These are phyloP conservation scores for Globisporangium rhizosaccharum DNA, from an alignment of 352 stramenopile species.

Conservation along the genomic window DNA sequence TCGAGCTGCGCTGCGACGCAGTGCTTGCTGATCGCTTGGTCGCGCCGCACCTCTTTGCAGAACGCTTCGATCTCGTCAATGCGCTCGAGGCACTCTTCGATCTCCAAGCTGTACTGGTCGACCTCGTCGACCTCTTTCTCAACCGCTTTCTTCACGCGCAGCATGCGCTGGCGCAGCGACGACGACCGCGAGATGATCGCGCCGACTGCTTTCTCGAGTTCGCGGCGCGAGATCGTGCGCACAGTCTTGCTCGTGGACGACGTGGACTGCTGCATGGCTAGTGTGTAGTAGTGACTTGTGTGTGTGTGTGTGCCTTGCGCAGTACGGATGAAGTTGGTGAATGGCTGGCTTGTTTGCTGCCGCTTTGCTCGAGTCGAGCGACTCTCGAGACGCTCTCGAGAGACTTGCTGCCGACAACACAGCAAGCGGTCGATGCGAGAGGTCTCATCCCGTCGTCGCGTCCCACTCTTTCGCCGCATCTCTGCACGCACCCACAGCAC, in stretches of 20 bases:
- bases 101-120: conserved; percentile 16
- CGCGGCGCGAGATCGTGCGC: conserved; percentile 16
- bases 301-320: background rate
- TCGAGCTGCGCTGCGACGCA: conserved; percentile 9
- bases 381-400: background rate
- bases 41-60: conserved; percentile 11
- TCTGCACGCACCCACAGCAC: too few species aligned
- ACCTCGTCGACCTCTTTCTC: conserved; percentile 18
- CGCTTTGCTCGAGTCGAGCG: background rate
- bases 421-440: background rate
- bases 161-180: conserved; percentile 17
- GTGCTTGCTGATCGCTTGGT: conserved; percentile 14
- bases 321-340: background rate
- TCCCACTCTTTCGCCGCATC: too few species aligned
- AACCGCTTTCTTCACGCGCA: conserved; percentile 17
- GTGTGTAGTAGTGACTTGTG: background rate
- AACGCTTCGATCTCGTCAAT: conserved; percentile 18
- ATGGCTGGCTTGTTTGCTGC: background rate
- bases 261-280: conserved; percentile 3
- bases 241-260: conserved; percentile 3
- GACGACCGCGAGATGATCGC: conserved; percentile 19
- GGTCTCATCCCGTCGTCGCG: background rate
- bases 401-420: background rate
- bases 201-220: conserved; percentile 16
- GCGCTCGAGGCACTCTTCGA: conserved; percentile 17